These are phyloP conservation scores for Xylaria flabelliformis DNA, from an alignment of 495 filamentous ascomycete species.

Conservation along the genomic window DNA sequence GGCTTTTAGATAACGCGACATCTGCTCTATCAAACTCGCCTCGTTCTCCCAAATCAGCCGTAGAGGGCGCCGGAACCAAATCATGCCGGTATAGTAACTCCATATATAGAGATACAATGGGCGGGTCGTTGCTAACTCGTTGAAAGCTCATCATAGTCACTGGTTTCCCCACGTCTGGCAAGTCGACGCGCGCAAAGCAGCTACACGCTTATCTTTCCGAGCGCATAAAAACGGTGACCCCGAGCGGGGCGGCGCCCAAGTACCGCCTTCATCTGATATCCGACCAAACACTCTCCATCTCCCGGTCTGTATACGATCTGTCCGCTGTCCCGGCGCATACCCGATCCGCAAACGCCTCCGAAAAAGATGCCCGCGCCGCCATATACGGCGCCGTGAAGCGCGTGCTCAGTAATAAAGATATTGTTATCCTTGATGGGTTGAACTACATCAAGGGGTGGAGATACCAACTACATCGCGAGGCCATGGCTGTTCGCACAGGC, in stretches of 20 bases:
- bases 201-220: slow-evolving; percentile 68
- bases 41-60: not conserved
- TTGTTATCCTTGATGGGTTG: slow-evolving; percentile 87
- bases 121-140: slow-evolving; percentile 6
- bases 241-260: slow-evolving; percentile 45
- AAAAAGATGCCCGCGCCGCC: slow-evolving; percentile 92
- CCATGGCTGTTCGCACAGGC: slow-evolving; percentile 82
- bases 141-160: slow-evolving; percentile 88
- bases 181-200: slow-evolving; percentile 84
- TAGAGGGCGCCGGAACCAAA: not conserved
- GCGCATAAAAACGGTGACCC: slow-evolving; percentile 52
- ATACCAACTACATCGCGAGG: slow-evolving; percentile 95
- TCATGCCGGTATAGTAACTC: slow-evolving; percentile 21
- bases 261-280: slow-evolving; percentile 72
- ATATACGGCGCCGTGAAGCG: slow-evolving; percentile 87
- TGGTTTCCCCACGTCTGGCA: slow-evolving; percentile 91
- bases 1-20: not conserved
- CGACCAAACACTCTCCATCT: slow-evolving; percentile 67
- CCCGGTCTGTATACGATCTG: slow-evolving; percentile 68
- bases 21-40: not conserved
- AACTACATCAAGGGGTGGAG: slow-evolving; percentile 99
- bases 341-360: slow-evolving; percentile 64
- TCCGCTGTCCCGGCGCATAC: slow-evolving; percentile 55
- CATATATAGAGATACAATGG: not conserved
- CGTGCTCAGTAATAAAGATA: slow-evolving; percentile 73